phyloP scores from a whole-genome alignment of 371 early-diverging fungal species.

The Umbelopsis sp. region DNA sequence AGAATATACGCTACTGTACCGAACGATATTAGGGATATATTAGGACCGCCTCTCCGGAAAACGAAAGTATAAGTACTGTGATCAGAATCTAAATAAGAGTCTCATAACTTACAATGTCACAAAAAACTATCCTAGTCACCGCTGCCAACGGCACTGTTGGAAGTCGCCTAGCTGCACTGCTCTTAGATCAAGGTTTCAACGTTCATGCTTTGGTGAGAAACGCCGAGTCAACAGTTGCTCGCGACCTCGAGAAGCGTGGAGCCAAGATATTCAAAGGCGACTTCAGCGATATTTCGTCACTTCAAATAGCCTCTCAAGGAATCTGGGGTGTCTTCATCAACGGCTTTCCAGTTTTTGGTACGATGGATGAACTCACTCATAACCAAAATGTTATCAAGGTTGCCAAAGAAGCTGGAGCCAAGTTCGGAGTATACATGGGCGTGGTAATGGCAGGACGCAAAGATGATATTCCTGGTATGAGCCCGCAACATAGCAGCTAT shows the following conservation, averaged over 20 bases:
- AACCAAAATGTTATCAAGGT: background rate
- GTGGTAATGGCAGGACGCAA: background rate
- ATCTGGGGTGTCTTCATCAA: slow-evolving; percentile 1
- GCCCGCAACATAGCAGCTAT: background rate
- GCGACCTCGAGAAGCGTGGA: background rate
- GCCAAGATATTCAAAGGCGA: slow-evolving; percentile 2
- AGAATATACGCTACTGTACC: no score
- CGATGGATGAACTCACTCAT: background rate
- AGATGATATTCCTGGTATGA: background rate
- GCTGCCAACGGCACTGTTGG: slow-evolving; percentile 2
- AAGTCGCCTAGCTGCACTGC: background rate
- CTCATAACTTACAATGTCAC: background rate
- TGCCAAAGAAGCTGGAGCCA: slow-evolving; percentile 10
- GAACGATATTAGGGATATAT: no score
- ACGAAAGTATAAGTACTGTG: no score
- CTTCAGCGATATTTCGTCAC: background rate
- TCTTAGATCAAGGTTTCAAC: slow-evolving; percentile 5
- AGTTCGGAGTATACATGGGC: slow-evolving; percentile 1
- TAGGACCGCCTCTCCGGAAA: no score
- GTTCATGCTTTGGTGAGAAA: slow-evolving; percentile 1
- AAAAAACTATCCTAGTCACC: slow-evolving; percentile 4
- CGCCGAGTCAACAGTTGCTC: background rate
- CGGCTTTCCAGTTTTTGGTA: background rate
- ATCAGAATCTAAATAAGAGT: no score
- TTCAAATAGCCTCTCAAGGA: background rate